Percentiles rank a stretch among this genome's conserved stretches.
phyloP scores from a whole-genome alignment of 257 asterid genomes.

The Nicotiana paniculata region DNA sequence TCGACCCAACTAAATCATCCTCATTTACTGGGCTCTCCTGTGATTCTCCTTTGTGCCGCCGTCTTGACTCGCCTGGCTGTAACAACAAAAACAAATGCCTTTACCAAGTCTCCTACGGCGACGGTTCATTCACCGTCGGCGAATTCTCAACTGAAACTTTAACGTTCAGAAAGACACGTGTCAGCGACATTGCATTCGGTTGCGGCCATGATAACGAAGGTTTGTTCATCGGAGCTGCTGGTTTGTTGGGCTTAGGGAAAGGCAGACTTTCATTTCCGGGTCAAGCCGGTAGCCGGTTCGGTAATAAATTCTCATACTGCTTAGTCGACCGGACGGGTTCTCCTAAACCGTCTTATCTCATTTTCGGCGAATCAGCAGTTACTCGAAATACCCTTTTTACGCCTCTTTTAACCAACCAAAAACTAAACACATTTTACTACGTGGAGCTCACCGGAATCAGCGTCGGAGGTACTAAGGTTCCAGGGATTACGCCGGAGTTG shows the following conservation, averaged over 20 bases:
- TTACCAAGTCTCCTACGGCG: constrained; percentile 84
- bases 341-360: constrained; percentile 50
- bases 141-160: constrained; percentile 77
- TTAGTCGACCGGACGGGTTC: constrained; percentile 67
- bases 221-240: constrained; percentile 76
- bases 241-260: constrained; percentile 77
- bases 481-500: constrained; percentile 34
- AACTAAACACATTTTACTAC: constrained; percentile 74
- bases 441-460: constrained; percentile 62
- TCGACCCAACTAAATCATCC: constrained; percentile 46
- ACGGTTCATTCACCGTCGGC: constrained; percentile 73
- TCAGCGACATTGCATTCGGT: constrained; percentile 62
- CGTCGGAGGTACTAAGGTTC: constrained; percentile 64
- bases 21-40: constrained; percentile 47
- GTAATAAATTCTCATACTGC: constrained; percentile 67
- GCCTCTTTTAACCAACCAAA: constrained; percentile 55
- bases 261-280: constrained; percentile 67
- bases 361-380: constrained; percentile 66
- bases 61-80: constrained; percentile 67
- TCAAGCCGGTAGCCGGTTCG: constrained; percentile 58
- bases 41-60: constrained; percentile 58
- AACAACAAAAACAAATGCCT: constrained; percentile 44
- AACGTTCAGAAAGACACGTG: constrained; percentile 42
- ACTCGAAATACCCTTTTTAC: constrained; percentile 56
- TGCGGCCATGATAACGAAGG: constrained; percentile 96